These are phyloP conservation scores for Rhipidocladum racemiflorum DNA, from an alignment of 176 grass and related monocot species.

Conservation along the genomic window DNA sequence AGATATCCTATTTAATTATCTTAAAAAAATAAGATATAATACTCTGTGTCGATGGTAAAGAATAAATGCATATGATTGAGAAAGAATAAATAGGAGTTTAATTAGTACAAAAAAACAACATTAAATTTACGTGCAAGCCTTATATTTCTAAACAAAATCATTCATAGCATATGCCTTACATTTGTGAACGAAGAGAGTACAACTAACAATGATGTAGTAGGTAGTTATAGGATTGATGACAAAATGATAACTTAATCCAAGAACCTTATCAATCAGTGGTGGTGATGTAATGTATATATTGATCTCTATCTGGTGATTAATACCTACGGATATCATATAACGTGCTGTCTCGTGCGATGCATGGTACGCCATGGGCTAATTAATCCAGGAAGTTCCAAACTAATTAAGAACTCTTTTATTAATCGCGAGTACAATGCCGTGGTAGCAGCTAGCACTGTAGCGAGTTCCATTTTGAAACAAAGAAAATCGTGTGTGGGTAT, in stretches of 20 bases:
- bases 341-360: background rate
- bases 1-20: no score
- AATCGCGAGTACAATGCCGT: background rate
- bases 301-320: background rate
- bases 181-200: no score
- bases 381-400: background rate
- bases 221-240: background rate
- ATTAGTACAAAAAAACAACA: no score
- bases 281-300: background rate
- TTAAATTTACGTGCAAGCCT: no score
- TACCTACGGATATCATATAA: background rate
- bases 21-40: no score
- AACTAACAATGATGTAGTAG: background rate
- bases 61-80: no score
- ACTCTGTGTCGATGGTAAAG: no score
- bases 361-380: background rate
- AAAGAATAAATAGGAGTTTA: no score
- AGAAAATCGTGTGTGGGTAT: background rate
- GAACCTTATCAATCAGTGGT: background rate
- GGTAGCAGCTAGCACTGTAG: no score
- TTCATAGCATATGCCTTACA: no score
- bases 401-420: background rate
- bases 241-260: background rate
- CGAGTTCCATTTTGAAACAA: background rate
- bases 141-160: no score